phyloP scores from a whole-genome alignment of 495 filamentous ascomycete genomes.

The Thozetella sp. region DNA sequence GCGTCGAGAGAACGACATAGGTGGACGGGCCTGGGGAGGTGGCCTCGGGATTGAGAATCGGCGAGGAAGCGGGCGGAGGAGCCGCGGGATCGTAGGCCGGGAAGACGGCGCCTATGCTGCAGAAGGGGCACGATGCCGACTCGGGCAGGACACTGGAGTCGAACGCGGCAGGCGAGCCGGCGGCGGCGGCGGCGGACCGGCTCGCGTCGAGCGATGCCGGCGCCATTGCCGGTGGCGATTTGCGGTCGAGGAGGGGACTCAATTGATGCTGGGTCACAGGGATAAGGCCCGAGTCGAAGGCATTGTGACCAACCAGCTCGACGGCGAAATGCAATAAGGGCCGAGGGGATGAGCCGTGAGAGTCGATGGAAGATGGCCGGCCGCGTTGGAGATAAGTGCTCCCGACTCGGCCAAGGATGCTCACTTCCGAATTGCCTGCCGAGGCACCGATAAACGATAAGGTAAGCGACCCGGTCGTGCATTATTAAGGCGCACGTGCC shows the following conservation, averaged over 20 bases:
- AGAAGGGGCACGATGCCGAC: conserved; percentile 61
- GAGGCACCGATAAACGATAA: conserved; percentile 1
- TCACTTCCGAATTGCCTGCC: too few species aligned
- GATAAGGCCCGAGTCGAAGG: conserved; percentile 10
- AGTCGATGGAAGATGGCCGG: too few species aligned
- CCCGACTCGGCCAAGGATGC: too few species aligned
- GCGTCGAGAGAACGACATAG: conserved; percentile 74
- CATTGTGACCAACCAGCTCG: too few species aligned
- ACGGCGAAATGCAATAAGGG: too few species aligned
- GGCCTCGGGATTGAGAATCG: conserved; percentile 27
- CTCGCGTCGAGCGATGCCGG: not conserved
- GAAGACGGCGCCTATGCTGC: conserved; percentile 55
- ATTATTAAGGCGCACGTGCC: not conserved
- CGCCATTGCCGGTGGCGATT: conserved; percentile 1
- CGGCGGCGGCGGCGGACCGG: not conserved
- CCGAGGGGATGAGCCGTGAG: too few species aligned
- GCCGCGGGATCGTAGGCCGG: conserved; percentile 41
- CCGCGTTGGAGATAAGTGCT: too few species aligned
- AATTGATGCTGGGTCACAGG: not conserved
- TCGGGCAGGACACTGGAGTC: conserved; percentile 21
- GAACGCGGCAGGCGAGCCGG: not conserved
- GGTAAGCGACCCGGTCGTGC: not conserved
- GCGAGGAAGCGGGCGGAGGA: conserved; percentile 30
- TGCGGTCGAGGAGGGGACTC: too few species aligned
- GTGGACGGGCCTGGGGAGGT: conserved; percentile 43